Evolutionary conservation across 2,329 filamentous ascomycete species (phyloP).

Genomic region (Stemphylium beticola): DNA sequence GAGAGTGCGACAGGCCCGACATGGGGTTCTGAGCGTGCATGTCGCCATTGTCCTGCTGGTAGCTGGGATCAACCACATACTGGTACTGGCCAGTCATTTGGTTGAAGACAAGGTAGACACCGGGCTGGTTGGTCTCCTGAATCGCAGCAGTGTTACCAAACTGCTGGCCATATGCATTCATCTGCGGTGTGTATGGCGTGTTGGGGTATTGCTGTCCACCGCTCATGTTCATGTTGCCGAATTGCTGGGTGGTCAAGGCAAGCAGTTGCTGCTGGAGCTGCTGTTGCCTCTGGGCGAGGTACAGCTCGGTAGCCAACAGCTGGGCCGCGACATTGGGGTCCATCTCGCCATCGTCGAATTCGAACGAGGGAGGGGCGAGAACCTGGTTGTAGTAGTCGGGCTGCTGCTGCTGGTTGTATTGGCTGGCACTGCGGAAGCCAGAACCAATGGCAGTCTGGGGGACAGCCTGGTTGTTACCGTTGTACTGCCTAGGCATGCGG

Average conservation of each 20-base stretch:
- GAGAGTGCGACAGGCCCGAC: conserved; percentile 53
- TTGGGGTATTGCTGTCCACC: conserved; percentile 56
- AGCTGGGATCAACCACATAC: conserved; percentile 75
- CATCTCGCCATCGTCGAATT: conserved; percentile 73
- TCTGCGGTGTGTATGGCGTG: conserved; percentile 60
- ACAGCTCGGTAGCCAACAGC: conserved; percentile 87
- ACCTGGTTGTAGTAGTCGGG: conserved; percentile 78
- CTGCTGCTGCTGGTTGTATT: conserved; percentile 52
- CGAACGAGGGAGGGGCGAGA: conserved; percentile 79
- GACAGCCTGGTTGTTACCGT: conserved; percentile 52
- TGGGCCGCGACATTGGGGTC: conserved; percentile 88
- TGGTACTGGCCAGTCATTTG: conserved; percentile 83
- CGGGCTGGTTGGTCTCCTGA: conserved; percentile 71
- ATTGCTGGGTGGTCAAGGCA: conserved; percentile 68
- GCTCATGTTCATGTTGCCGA: conserved; percentile 69
- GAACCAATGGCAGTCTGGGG: conserved; percentile 66
- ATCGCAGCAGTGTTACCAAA: conserved; percentile 70
- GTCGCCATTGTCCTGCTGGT: conserved; percentile 52
- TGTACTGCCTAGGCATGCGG: conserved; percentile 53
- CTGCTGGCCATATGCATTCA: conserved; percentile 69
- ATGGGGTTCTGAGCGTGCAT: conserved; percentile 21
- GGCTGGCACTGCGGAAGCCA: conserved; percentile 57
- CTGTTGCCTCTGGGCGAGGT: conserved; percentile 93
- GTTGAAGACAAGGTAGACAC: conserved; percentile 83
- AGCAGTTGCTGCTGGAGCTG: conserved; percentile 91